Evolutionary conservation across 106 monocot species (phyloP).

Genomic region (Acorus gramineus): DNA sequence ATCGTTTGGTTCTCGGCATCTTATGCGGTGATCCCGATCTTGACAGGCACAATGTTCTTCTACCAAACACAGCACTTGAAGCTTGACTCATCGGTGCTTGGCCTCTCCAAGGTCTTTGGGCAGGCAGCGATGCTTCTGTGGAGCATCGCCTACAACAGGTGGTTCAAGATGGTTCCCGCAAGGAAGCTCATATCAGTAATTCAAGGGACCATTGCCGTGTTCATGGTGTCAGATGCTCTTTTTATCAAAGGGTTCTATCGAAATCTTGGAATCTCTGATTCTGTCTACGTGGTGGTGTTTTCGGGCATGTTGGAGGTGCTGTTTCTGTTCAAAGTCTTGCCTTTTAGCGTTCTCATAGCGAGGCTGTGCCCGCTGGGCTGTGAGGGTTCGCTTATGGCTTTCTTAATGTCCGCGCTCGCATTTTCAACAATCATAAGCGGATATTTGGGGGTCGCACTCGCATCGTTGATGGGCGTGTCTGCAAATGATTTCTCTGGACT

Average conservation of each 20-base stretch:
- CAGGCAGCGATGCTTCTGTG: constrained; percentile 44
- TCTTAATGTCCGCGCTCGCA: constrained; percentile 59
- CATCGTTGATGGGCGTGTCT: constrained; percentile 25
- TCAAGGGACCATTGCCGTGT: constrained; percentile 30
- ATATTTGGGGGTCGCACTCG: constrained; percentile 65
- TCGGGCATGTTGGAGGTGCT: constrained; percentile 58
- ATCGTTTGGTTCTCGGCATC: constrained; percentile 60
- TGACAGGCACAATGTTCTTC: constrained; percentile 75
- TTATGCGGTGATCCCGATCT: constrained; percentile 45
- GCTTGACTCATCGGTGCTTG: constrained; percentile 56
- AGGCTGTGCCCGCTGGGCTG: constrained; percentile 63
- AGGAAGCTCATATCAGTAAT: constrained; percentile 37
- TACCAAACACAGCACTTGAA: constrained; percentile 72
- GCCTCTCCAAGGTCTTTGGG: constrained; percentile 69
- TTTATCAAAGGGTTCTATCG: constrained; percentile 52
- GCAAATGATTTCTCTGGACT: constrained; percentile 42
- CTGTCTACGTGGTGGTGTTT: constrained; percentile 45
- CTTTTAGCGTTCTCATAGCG: constrained; percentile 55
- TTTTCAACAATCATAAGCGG: constrained; percentile 51
- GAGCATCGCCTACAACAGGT: constrained; percentile 44
- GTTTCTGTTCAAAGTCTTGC: constrained; percentile 52
- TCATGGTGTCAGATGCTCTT: constrained; percentile 56
- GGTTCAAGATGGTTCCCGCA: constrained; percentile 24
- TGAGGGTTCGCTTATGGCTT: constrained; percentile 79
- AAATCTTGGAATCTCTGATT: constrained; percentile 42